These are phyloP conservation scores for Fonsecaea monophora DNA, from an alignment of 2,329 filamentous ascomycete genomes.

Conservation along the genomic window DNA sequence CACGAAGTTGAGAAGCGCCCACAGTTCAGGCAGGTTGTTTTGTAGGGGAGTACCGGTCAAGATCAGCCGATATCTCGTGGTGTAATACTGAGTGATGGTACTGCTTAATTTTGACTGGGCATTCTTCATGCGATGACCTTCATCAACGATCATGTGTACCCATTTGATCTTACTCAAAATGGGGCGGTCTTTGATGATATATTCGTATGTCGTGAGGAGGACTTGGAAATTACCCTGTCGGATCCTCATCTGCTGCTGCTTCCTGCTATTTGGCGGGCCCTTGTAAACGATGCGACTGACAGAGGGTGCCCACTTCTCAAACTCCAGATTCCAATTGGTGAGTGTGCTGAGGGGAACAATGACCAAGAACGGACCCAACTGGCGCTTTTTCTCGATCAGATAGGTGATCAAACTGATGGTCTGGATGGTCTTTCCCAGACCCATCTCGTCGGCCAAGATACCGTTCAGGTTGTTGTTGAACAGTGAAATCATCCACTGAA, in stretches of 20 bases:
- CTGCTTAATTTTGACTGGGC: constrained; percentile 92
- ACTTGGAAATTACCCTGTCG: constrained; percentile 96
- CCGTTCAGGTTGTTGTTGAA: constrained; percentile 99
- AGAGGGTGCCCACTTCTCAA: constrained; percentile 96
- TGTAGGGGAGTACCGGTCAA: constrained; percentile 96
- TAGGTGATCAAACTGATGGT: constrained; percentile 98
- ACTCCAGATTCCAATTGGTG: constrained; percentile 98
- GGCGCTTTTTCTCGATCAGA: constrained; percentile 92
- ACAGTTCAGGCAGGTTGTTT: constrained; percentile 94
- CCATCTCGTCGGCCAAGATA: constrained; percentile 99
- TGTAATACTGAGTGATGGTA: constrained; percentile 94
- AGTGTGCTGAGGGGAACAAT: constrained; percentile 96
- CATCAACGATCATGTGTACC: constrained; percentile 99
- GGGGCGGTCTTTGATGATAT: constrained; percentile 98
- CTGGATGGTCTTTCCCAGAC: constrained; percentile 98
- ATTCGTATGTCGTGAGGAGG: constrained; percentile 95
- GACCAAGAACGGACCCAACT: constrained; percentile 90
- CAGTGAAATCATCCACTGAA: constrained; percentile 99
- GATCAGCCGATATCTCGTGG: constrained; percentile 92
- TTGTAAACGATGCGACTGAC: constrained; percentile 93
- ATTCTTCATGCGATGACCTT: constrained; percentile 99
- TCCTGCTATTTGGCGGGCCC: constrained; percentile 85
- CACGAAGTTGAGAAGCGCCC: constrained; percentile 98
- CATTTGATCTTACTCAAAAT: constrained; percentile 98
- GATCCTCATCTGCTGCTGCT: constrained; percentile 90